These are phyloP conservation scores for Falciphora oryzae DNA, from an alignment of 2,329 filamentous ascomycete species.

Conservation along the genomic window DNA sequence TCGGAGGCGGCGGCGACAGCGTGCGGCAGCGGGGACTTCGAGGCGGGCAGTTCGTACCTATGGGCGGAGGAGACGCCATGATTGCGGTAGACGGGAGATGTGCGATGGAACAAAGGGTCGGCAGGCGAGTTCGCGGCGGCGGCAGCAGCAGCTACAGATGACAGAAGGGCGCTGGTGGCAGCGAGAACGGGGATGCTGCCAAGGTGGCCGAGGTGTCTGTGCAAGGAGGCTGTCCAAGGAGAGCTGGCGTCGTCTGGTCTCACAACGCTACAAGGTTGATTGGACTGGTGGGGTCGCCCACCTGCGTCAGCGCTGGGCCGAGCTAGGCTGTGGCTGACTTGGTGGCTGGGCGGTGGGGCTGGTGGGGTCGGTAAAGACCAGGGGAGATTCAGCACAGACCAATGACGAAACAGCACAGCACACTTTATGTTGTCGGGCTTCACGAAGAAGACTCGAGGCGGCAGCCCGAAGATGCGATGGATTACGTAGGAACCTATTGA, in stretches of 20 bases:
- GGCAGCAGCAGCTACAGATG: background rate
- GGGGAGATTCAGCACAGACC: background rate
- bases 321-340: background rate
- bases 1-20: no score
- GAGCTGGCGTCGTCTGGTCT: background rate
- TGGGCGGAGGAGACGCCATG: constrained; percentile 49
- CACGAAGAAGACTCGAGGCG: no score
- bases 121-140: background rate
- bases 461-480: no score
- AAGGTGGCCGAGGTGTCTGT: background rate
- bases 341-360: background rate
- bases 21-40: constrained; percentile 9
- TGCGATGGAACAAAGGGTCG: no score
- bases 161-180: background rate
- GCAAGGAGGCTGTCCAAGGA: constrained; percentile 1
- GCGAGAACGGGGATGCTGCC: background rate
- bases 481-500: no score
- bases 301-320: constrained; percentile 7
- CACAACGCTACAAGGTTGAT: constrained; percentile 3
- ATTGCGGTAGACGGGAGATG: constrained; percentile 13
- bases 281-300: constrained; percentile 5
- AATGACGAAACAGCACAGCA: background rate
- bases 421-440: no score
- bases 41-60: constrained; percentile 35
- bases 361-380: background rate